A percentile compares a stretch with the other conserved stretches of the same genome.
Evolutionary conservation across 257 asterid species (phyloP).

Genomic region (Lithospermum erythrorhizon): DNA sequence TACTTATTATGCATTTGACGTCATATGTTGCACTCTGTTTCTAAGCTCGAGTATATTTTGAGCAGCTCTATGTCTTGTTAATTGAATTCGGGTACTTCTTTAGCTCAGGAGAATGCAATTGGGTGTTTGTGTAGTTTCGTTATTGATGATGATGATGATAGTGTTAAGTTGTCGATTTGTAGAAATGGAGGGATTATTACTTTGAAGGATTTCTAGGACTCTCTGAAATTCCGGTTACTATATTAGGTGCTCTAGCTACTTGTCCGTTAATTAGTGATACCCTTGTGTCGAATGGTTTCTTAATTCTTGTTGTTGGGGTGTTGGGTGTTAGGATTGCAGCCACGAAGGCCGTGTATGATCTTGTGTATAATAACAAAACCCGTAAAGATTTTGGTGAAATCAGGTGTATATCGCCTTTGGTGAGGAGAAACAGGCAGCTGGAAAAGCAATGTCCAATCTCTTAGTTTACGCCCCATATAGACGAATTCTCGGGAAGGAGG

Average conservation of each 20-base stretch:
- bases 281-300: constrained; percentile 44
- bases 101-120: constrained; percentile 70
- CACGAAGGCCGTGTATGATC: constrained; percentile 44
- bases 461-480: constrained; percentile 44
- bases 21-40: no score
- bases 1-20: no score
- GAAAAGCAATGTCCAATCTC: constrained; percentile 40
- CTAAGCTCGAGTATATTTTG: no score
- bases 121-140: constrained; percentile 67
- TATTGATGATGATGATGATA: constrained; percentile 24
- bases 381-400: constrained; percentile 70
- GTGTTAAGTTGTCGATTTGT: constrained; percentile 44
- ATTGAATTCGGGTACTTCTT: constrained; percentile 57
- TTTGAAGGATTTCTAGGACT: constrained; percentile 62
- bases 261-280: constrained; percentile 47
- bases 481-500: constrained; percentile 59
- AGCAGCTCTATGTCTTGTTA: no score
- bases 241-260: constrained; percentile 46
- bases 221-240: constrained; percentile 50
- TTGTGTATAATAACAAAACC: constrained; percentile 39
- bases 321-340: constrained; percentile 55
- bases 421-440: constrained; percentile 70
- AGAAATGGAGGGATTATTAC: constrained; percentile 66
- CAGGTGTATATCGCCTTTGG: constrained; percentile 49
- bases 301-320: constrained; percentile 33